Evolutionary conservation across 2,329 filamentous ascomycete genomes (phyloP).

Genomic region (Spiromastix sp.): DNA sequence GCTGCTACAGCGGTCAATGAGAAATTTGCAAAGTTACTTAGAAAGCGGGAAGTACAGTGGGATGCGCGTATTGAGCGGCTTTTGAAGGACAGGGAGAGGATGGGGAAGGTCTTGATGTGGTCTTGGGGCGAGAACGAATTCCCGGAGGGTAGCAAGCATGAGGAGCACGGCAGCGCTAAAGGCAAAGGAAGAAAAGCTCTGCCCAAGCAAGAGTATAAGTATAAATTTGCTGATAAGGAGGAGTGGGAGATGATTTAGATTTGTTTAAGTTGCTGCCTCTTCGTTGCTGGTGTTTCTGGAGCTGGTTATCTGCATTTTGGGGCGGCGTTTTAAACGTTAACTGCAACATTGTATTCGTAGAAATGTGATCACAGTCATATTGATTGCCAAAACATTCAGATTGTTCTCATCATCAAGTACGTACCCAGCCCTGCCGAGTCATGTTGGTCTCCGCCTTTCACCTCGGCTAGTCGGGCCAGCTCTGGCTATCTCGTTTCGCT

Average conservation of each 20-base stretch:
- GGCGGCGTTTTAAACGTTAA: no score
- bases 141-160: conserved; percentile 12
- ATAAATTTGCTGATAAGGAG: conserved; percentile 23
- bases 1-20: conserved; percentile 28
- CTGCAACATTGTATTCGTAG: no score
- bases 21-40: conserved; percentile 29
- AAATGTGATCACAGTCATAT: no score
- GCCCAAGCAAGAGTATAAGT: conserved; percentile 24
- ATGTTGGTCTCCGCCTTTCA: no score
- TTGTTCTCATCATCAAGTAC: no score
- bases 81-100: conserved; percentile 30
- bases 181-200: conserved; percentile 11
- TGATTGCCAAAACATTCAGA: no score
- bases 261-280: no score
- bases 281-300: no score
- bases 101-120: conserved; percentile 30
- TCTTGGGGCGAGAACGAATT: conserved; percentile 33
- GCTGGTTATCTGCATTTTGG: no score
- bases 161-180: conserved; percentile 15
- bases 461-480: no score
- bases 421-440: no score
- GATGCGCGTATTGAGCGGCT: conserved; percentile 30
- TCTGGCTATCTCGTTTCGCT: no score
- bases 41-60: conserved; percentile 35
- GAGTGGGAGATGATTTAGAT: not conserved